Percentiles rank a stretch among this genome's conserved stretches.
These are phyloP conservation scores for Neurospora tetrasperma DNA, from an alignment of 495 filamentous ascomycete species.

Conservation along the genomic window DNA sequence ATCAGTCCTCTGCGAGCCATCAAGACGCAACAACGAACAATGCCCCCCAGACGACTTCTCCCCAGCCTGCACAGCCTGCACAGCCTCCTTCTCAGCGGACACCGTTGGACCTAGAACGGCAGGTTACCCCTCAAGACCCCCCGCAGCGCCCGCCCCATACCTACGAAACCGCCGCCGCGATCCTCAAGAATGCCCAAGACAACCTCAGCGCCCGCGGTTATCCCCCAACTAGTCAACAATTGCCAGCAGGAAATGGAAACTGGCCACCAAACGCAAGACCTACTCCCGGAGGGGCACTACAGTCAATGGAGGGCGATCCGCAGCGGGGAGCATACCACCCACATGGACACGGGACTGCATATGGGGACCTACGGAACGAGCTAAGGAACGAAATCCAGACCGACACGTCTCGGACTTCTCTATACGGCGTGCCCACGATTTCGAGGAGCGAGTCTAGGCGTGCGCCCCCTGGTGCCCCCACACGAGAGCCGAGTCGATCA, in stretches of 20 bases:
- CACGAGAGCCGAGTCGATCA: constrained; percentile 62
- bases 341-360: not conserved
- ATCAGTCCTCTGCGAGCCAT: constrained; percentile 5
- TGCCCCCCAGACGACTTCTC: not conserved
- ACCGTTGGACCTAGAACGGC: constrained; percentile 7
- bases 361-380: not conserved
- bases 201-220: constrained; percentile 21
- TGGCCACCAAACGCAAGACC: constrained; percentile 24
- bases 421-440: constrained; percentile 36
- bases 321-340: constrained; percentile 36
- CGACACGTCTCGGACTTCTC: constrained; percentile 54
- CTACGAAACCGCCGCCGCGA: constrained; percentile 27
- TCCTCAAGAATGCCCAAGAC: constrained; percentile 24
- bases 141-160: constrained; percentile 26
- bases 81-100: constrained; percentile 1
- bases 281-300: constrained; percentile 35
- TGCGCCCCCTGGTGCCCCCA: constrained; percentile 54
- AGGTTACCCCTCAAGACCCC: constrained; percentile 17
- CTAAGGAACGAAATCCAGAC: constrained; percentile 57
- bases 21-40: not conserved
- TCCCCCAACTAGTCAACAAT: not conserved
- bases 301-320: constrained; percentile 26
- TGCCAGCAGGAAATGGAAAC: not conserved
- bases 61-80: not conserved
- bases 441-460: constrained; percentile 51